Evolutionary conservation across 2,329 filamentous ascomycete genomes (phyloP), one percentile per base, ranked within the genome.

Genomic region (Sporothrix variecibatus): DNA sequence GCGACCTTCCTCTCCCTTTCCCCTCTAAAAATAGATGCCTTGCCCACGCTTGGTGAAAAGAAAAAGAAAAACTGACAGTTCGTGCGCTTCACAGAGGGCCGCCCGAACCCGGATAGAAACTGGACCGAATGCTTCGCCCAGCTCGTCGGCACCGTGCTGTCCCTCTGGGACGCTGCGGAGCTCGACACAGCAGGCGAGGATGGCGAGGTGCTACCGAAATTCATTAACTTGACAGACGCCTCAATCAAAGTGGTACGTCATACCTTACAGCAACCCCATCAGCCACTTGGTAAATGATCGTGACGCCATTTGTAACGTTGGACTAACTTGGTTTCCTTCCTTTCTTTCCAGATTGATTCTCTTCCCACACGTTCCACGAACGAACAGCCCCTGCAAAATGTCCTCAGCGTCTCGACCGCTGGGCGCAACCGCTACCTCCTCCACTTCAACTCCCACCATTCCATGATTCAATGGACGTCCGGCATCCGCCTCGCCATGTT

Each of bases 51-150:
- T 71, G 74, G 53, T 51, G 75, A 73, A 73, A 77, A 76, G 7
- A 23, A 15, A 17, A 31, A 11, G 28, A 31, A 15, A n/a, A 26
- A 78, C 80, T 79, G 67, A 81, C 75, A 80, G 73, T 20, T 43
- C n/a, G 34, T 31, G 53, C 53, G 51, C 40, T 49, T 58, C 23
- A 8, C 82, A 97, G 94, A 95, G 83, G 96, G 96, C 70, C 91
- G 92, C 76, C 93, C 94, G 12, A 97, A 95, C 80, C 83, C 88
- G 58, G 95, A 98, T 82, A 88, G 96, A 78, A 93, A 91, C 77
- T 99, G 96, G 96, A 93, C 93, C 51, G 96, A 99, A 85, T 98
- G 94, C 83, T 99, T 98, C 83, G 95, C 95, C 60, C 96, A 98
- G 81, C 90, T 99, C 20, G 94, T 98, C 23, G 96, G 96, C 77